Base-by-base conservation (phyloP, 345 rosid species). In the Kernera saxatilis region DNA sequence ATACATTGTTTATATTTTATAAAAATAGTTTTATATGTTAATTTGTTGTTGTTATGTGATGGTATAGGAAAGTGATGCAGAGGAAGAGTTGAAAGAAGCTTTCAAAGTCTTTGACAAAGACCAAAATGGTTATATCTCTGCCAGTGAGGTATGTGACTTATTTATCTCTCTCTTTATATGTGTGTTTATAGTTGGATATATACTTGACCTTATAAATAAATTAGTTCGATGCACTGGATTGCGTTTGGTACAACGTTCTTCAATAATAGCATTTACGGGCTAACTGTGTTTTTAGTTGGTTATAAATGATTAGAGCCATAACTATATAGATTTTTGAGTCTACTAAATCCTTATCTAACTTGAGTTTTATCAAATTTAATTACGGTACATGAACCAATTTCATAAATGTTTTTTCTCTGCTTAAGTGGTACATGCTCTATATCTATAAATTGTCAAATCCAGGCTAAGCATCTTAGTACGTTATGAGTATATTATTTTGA, bases 41-140 rank as follows among this genome's bases (percentile, higher is more conserved):
- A 46, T 21, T 46, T 55, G 33, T 37, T 46, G 35, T 39, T 15
- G n/a, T 74, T 32, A 45, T 57, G 22, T 52, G 70, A 39, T 67
- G 53, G 18, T 60, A 2, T 70, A 87, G 93, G 93, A 85, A 64
- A 59, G 51, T 64, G 90, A 87, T 74, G 81, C 71, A 5, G 84
- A 81, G 25, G 87, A 82, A 12, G 90, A 84, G 41, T 36, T 85
- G 30, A 82, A 72, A 75, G 90, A 85, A 69, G 88, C 88, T 32
- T 87, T 87, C 82, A 81, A 74, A 75, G 85, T 87, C 50, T 85
- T 87, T 78, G 88, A 85, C 80, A 85, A 82, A 59, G 90, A 87
- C 73, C 81, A 82, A 77, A 86, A 87, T 75, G 93, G 93, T 51
- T 84, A 59, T 50, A 84, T 87, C 32, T 85, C 90, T 27, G 86